Evolutionary conservation across 108 stramenopile genomes (phyloP), one percentile per base, ranked within the genome.

Genomic region (Stephanodiscus triporus): DNA sequence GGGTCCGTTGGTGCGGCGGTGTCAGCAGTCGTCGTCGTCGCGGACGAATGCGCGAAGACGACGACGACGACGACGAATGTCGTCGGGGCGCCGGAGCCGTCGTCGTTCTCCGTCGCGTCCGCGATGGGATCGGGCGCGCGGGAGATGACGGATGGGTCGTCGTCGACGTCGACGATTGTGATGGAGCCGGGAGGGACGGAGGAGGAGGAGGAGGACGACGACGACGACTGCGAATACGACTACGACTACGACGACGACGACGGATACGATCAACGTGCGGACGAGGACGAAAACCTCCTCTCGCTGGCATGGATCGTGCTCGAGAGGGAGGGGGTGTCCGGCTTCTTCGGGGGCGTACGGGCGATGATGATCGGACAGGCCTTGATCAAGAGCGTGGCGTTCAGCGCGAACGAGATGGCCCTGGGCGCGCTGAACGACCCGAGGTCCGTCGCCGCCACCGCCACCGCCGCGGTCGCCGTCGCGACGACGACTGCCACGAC

Each of bases 281-380:
- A 63, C 26, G 69, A 77, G 23, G 76, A 77, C 47, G 56, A 76
- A 48, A 30, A 40, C 40, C 40, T 40, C 9, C 8, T 78, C 57
- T 69, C 74, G 4, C 55, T 78, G 9, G 62, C 77, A 22, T 66
- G 65, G 34, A 23, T 73, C 16, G 67, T 78, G 32, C 64, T 73
- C 1, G 40, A 75, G 36, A 23, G 24, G 9, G 81, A 82, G 34
- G 84, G 84, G 1, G 20, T 80, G 22, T 68, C 60, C 20, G 84
- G 84, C 9, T 84, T 84, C 54, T 84, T 70, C 63, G 80, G 80
- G 9, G 84, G 84, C 20, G 84, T 84, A 7, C 68, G 77, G 61
- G 80, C 69, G 10, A 81, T 84, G 84, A 80, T 84, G 75, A 79
- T 81, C 22, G 84, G 84, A 0, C 84, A 84, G 62, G 84, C 84